phyloP scores from a whole-genome alignment of 495 filamentous ascomycete genomes.

The Aspergillus heteromorphus region DNA sequence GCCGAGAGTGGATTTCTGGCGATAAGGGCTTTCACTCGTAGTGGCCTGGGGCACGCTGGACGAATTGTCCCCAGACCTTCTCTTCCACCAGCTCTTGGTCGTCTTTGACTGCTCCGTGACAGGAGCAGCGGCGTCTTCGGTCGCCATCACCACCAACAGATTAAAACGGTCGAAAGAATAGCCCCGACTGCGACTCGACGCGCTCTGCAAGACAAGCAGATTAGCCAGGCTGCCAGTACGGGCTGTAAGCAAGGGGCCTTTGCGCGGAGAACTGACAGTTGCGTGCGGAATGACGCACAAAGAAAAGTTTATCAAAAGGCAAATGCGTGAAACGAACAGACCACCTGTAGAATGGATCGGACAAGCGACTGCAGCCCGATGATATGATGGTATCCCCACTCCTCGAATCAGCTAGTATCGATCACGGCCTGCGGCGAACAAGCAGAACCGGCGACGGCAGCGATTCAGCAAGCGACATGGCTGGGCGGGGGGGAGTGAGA shows the following conservation, averaged over 20 bases:
- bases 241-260: no score
- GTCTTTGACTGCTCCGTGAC: neutral
- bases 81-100: slow-evolving; percentile 4
- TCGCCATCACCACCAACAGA: neutral
- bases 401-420: neutral
- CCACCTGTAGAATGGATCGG: neutral
- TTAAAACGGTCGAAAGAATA: no score
- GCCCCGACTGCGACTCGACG: neutral
- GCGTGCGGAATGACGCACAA: no score
- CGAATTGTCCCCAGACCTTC: neutral
- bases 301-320: neutral
- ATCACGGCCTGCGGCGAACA: neutral
- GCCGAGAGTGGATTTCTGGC: slow-evolving; percentile 69
- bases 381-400: neutral
- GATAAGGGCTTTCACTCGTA: slow-evolving; percentile 21
- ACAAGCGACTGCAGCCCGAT: neutral
- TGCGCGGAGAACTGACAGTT: no score
- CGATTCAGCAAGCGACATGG: neutral
- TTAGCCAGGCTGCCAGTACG: no score
- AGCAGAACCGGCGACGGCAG: neutral
- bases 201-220: no score
- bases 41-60: neutral
- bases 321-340: neutral
- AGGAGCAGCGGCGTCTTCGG: neutral
- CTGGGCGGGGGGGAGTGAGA: neutral